Evolutionary conservation across 1,284 basidiomycete genomes (phyloP), one percentile per base, ranked within the genome.

Genomic region (Mycena sp.): DNA sequence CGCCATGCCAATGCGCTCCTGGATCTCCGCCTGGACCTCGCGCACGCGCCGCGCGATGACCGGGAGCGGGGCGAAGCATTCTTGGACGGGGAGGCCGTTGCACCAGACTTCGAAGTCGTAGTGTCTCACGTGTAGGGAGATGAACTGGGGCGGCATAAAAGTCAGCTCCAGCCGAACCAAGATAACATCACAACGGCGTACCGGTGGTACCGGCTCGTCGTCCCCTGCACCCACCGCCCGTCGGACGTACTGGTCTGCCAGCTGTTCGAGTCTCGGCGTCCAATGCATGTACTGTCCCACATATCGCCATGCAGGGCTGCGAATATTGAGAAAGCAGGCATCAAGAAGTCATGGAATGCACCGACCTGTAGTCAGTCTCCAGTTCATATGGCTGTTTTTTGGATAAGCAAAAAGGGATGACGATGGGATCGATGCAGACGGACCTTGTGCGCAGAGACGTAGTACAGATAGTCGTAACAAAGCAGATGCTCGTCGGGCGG

Each of bases 11-110:
- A 85, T 84, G 45, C 78, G 80, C 57, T 80, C 73, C 43, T 76
- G 70, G 28, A 91, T 74, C 64, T 87, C 85, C 5, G 81, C 78
- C 67, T 87, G 85, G 3, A 91, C 82, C 71, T 91, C 88, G 21
- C 83, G 76, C 6, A 92, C 87, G 44, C 86, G 84, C 53, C 83
- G 80, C 17, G 78, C 83, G 69, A 89, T 87, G 46, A 81, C 85
- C 29, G 83, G 72, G 17, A 90, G 71, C 0, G 89, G 30, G 25
- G 64, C 61, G 65, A 87, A 90, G 70, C 91, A 93, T 45, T 87
- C 84, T 17, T 80, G 76, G 1, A 79, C 61, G 14, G 80, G 72
- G 11, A 78, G 72, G 6, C 79, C 79, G 16, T 75, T 71, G 69
- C 87, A 88, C 70, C 80, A 87, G 64, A 71, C 76, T 48, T 69